A percentile compares a stretch with the other conserved stretches of the same genome.
These are phyloP conservation scores for Vigna radiata DNA, from an alignment of 306 rosid genomes.

Conservation along the genomic window DNA sequence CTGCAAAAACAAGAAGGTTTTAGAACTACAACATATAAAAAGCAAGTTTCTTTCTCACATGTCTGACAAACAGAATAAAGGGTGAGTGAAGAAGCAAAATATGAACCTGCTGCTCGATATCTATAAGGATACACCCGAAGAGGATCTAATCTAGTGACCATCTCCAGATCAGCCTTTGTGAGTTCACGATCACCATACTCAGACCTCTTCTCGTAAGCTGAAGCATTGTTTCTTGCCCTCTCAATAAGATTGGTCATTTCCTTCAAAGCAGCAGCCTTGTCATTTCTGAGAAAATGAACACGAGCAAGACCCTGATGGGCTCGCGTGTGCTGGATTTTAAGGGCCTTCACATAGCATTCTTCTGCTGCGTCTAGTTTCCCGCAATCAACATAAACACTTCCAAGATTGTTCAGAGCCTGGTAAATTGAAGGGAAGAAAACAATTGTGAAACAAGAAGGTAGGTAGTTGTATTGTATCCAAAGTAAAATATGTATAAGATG, in stretches of 20 bases:
- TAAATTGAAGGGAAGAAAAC: slow-evolving; percentile 39
- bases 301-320: slow-evolving; percentile 98
- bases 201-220: slow-evolving; percentile 92
- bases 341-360: slow-evolving; percentile 90
- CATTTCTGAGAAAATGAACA: slow-evolving; percentile 75
- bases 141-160: slow-evolving; percentile 86
- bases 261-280: slow-evolving; percentile 73
- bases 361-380: slow-evolving; percentile 76
- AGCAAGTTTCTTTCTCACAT: slow-evolving; percentile 20
- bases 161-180: slow-evolving; percentile 79
- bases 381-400: slow-evolving; percentile 90
- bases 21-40: slow-evolving; percentile 3
- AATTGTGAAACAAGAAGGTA: slow-evolving; percentile 23
- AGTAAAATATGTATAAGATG: slow-evolving; percentile 9
- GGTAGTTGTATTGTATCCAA: neutral
- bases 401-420: slow-evolving; percentile 94
- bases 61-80: neutral
- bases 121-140: slow-evolving; percentile 92
- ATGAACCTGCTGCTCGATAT: slow-evolving; percentile 96
- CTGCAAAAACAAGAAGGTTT: slow-evolving; percentile 48
- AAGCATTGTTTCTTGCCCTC: slow-evolving; percentile 55
- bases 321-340: slow-evolving; percentile 84
- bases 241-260: slow-evolving; percentile 88
- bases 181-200: slow-evolving; percentile 90
- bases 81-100: slow-evolving; percentile 33